These are phyloP conservation scores for Hygrophorus pudorinus DNA, from an alignment of 768 basidiomycete species.

Conservation along the genomic window DNA sequence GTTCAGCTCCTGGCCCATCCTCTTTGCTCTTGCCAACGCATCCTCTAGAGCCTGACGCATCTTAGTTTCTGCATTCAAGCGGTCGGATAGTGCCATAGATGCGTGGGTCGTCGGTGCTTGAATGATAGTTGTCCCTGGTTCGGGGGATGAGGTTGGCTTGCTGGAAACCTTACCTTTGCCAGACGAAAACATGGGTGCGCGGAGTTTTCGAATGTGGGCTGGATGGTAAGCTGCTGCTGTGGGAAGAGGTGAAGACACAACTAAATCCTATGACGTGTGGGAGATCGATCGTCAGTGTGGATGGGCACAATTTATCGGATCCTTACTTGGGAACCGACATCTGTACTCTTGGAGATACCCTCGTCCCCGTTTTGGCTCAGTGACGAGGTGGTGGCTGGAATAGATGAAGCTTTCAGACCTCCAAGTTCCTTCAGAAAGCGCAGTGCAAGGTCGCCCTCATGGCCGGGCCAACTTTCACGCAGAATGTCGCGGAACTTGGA, in stretches of 20 bases:
- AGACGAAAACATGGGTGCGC: constrained; percentile 18
- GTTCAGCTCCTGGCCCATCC: constrained; percentile 5
- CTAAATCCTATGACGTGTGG: not conserved
- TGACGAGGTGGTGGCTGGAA: not conserved
- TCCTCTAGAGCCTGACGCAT: not conserved
- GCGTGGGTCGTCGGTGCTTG: too few relatives aligned
- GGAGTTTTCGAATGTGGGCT: constrained; percentile 21
- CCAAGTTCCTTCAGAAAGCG: constrained; percentile 18
- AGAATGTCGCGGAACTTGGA: constrained; percentile 21
- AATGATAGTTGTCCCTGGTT: too few relatives aligned
- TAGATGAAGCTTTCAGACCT: constrained; percentile 14
- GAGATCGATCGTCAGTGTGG: too few relatives aligned
- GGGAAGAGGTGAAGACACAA: constrained; percentile 21
- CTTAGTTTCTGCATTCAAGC: too few relatives aligned
- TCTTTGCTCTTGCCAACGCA: constrained; percentile 13
- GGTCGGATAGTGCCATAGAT: too few relatives aligned
- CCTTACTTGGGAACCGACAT: not conserved
- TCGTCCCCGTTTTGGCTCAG: not conserved
- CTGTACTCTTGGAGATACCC: not conserved
- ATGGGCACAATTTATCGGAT: too few relatives aligned
- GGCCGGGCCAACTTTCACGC: constrained; percentile 16
- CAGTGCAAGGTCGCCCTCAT: constrained; percentile 16
- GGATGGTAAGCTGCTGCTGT: constrained; percentile 41
- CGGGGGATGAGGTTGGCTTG: too few relatives aligned
- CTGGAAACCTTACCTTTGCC: constrained; percentile 8